Evolutionary conservation across 257 asterid species (phyloP).

Genomic region (Jaltomata sinuosa): DNA sequence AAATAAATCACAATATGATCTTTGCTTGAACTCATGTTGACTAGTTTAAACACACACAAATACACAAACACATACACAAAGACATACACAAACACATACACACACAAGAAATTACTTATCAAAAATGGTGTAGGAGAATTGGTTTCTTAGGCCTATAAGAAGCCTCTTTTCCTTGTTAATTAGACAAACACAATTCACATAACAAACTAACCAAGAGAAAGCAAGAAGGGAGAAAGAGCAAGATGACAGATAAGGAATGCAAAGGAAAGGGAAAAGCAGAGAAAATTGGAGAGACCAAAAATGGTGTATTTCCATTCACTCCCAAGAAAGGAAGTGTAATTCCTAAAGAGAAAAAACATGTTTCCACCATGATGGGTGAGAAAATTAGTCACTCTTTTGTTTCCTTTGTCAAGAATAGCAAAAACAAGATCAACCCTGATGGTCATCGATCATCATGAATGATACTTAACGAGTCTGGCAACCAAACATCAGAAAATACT

Average conservation of each 20-base stretch:
- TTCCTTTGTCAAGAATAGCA: not conserved
- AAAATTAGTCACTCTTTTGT: not conserved
- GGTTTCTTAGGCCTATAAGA: not conserved
- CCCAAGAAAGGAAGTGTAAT: not conserved
- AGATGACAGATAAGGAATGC: not conserved
- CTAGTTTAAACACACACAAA: not conserved
- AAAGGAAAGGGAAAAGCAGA: slow-evolving; percentile 1
- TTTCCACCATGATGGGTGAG: not conserved
- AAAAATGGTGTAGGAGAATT: not conserved
- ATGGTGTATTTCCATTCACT: not conserved
- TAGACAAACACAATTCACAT: not conserved
- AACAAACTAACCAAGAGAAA: not conserved
- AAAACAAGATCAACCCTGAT: not conserved
- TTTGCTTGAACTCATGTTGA: not conserved
- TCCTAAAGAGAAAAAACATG: not conserved
- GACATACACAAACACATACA: not conserved
- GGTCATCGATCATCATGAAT: not conserved
- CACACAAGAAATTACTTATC: not conserved
- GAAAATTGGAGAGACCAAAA: not conserved
- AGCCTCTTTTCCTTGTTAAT: not conserved
- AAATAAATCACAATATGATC: not conserved
- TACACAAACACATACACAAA: not conserved
- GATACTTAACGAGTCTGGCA: not conserved
- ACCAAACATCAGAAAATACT: not conserved
- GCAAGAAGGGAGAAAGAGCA: not conserved